A percentile compares a stretch with the other conserved stretches of the same genome.
phyloP scores from a whole-genome alignment of 768 basidiomycete species.

The Lentinus tigrinus region DNA sequence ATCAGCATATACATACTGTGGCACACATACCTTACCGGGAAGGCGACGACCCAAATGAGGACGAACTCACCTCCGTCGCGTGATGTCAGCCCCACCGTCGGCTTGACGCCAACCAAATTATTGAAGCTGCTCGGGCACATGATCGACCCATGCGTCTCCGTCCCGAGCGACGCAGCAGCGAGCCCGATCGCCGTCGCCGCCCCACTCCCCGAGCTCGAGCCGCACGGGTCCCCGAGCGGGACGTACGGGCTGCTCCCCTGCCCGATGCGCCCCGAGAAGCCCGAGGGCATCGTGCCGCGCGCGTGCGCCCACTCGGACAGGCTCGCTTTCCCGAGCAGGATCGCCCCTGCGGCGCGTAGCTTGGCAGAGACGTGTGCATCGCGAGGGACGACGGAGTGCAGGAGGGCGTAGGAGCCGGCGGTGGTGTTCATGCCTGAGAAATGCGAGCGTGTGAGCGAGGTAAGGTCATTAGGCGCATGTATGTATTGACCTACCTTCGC shows the following conservation, averaged over 20 bases:
- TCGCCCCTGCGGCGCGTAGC: slow-evolving; percentile 33
- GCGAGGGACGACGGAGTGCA: slow-evolving; percentile 32
- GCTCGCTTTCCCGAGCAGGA: slow-evolving; percentile 43
- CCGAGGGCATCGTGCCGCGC: slow-evolving; percentile 37
- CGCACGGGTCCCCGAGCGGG: slow-evolving; percentile 39
- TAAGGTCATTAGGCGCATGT: too few relatives aligned
- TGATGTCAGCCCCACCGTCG: slow-evolving; percentile 35
- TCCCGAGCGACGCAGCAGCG: slow-evolving; percentile 39
- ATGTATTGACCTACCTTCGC: slow-evolving; percentile 27
- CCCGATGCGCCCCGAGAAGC: slow-evolving; percentile 48
- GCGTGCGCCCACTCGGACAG: slow-evolving; percentile 44
- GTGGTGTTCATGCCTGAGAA: slow-evolving; percentile 33
- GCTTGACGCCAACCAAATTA: slow-evolving; percentile 40
- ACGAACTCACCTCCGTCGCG: slow-evolving; percentile 36
- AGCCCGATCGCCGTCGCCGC: slow-evolving; percentile 41
- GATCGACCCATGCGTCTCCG: slow-evolving; percentile 46
- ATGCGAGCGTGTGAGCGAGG: not conserved
- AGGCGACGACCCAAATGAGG: slow-evolving; percentile 32
- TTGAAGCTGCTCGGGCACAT: slow-evolving; percentile 38
- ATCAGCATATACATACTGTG: slow-evolving; percentile 30
- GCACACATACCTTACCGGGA: too few relatives aligned
- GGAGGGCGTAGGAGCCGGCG: slow-evolving; percentile 33
- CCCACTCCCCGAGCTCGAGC: slow-evolving; percentile 51
- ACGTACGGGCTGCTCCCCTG: slow-evolving; percentile 43
- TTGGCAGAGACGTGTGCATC: slow-evolving; percentile 30